These are phyloP conservation scores for Botryococcus braunii DNA, from an alignment of 163 green algal species.

Conservation along the genomic window DNA sequence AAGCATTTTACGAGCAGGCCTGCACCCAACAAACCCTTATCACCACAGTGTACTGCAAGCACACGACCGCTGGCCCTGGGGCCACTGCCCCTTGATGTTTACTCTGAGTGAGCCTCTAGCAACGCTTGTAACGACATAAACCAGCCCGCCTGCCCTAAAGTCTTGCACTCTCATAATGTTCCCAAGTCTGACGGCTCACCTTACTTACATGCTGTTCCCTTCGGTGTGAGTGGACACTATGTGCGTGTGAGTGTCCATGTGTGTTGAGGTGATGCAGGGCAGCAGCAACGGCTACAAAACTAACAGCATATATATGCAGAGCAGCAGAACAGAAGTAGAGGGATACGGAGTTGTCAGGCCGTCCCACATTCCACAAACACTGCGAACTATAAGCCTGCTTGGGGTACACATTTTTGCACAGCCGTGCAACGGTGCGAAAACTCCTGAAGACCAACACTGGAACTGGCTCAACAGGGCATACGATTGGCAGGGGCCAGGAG, in stretches of 20 bases:
- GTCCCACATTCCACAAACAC: too few relatives aligned
- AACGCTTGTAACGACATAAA: not conserved
- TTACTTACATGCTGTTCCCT: not conserved
- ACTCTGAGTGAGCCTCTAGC: not conserved
- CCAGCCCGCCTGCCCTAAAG: not conserved
- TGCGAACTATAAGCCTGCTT: not conserved
- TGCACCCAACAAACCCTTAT: constrained; percentile 5
- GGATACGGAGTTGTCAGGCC: too few relatives aligned
- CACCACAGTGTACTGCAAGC: too few relatives aligned
- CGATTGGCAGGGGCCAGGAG: not conserved
- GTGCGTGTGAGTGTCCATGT: too few relatives aligned
- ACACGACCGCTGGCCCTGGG: too few relatives aligned
- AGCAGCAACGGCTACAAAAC: too few relatives aligned
- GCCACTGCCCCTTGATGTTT: not conserved
- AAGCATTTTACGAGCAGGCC: constrained; percentile 52
- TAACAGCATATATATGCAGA: too few relatives aligned
- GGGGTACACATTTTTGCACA: not conserved
- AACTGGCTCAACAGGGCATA: not conserved
- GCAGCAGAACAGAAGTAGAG: too few relatives aligned
- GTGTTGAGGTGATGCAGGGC: too few relatives aligned
- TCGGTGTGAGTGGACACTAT: too few relatives aligned
- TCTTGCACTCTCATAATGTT: not conserved
- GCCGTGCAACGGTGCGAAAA: not conserved
- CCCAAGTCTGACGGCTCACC: not conserved
- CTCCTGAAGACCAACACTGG: not conserved